These are phyloP conservation scores for Plenodomus tracheiphilus DNA, from an alignment of 2,329 filamentous ascomycete genomes.

Conservation along the genomic window DNA sequence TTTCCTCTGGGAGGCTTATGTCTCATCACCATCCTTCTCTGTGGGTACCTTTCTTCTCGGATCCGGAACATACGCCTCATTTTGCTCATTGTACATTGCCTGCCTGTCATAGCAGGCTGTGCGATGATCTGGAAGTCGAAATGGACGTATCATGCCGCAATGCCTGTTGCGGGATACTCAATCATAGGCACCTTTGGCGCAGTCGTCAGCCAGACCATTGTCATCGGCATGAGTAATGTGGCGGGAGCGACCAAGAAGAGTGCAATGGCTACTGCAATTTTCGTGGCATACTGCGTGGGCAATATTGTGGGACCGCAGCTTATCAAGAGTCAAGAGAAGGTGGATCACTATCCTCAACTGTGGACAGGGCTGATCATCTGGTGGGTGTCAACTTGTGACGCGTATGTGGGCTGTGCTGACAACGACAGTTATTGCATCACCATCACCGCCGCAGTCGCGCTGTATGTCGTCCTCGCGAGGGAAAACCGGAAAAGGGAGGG, in stretches of 20 bases:
- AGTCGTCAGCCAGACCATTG: slow-evolving; percentile 66
- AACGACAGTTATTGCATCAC: slow-evolving; percentile 66
- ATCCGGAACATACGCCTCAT: slow-evolving; percentile 66
- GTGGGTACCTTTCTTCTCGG: slow-evolving; percentile 65
- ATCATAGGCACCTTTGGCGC: slow-evolving; percentile 74
- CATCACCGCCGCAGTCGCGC: slow-evolving; percentile 57
- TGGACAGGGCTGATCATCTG: slow-evolving; percentile 71
- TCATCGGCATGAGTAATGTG: slow-evolving; percentile 67
- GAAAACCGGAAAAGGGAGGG: slow-evolving; percentile 54
- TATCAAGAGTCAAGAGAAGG: slow-evolving; percentile 67
- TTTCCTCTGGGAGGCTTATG: slow-evolving; percentile 74
- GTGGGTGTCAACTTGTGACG: slow-evolving; percentile 30
- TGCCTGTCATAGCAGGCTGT: slow-evolving; percentile 75
- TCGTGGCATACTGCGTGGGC: slow-evolving; percentile 74
- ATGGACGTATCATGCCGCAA: slow-evolving; percentile 66
- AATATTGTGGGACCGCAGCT: slow-evolving; percentile 78
- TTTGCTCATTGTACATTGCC: slow-evolving; percentile 66
- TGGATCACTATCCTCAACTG: slow-evolving; percentile 69
- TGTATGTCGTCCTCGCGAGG: slow-evolving; percentile 62
- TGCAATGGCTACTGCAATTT: slow-evolving; percentile 73
- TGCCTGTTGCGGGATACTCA: slow-evolving; percentile 71
- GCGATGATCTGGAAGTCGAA: slow-evolving; percentile 72
- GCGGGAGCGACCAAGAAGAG: slow-evolving; percentile 79
- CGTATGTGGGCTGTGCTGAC: background rate
- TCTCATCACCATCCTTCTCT: slow-evolving; percentile 66